These are phyloP conservation scores for Lagenaria siceraria DNA, from an alignment of 306 rosid genomes.

Conservation along the genomic window DNA sequence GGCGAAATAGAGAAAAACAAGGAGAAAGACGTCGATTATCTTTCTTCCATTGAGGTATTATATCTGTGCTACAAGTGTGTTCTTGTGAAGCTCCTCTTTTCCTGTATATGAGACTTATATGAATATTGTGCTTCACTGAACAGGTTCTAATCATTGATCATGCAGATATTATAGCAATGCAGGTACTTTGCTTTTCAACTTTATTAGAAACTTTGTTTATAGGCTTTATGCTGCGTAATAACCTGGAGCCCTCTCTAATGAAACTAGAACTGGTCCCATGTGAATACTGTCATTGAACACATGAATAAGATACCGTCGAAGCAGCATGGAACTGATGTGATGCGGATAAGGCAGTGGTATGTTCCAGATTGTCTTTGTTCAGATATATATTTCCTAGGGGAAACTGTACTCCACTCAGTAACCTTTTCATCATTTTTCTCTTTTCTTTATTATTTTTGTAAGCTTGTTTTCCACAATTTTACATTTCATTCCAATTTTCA, in stretches of 20 bases:
- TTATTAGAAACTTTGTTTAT: conserved; percentile 13
- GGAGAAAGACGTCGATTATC: conserved; percentile 86
- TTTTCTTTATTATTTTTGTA: neutral
- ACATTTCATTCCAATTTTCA: neutral
- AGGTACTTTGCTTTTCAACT: conserved; percentile 32
- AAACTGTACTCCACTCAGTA: neutral
- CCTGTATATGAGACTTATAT: neutral
- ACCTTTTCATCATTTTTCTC: neutral
- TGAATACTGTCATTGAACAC: conserved; percentile 54
- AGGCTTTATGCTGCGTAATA: neutral
- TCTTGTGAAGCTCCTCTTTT: conserved; percentile 1
- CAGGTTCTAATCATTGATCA: conserved; percentile 90
- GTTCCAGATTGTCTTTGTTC: neutral
- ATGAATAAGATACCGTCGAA: conserved; percentile 65
- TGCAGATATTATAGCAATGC: conserved; percentile 89
- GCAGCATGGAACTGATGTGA: conserved; percentile 65
- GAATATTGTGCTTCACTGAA: conserved; percentile 12
- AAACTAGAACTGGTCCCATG: conserved; percentile 69
- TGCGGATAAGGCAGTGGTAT: conserved; percentile 85
- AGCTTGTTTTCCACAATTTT: neutral
- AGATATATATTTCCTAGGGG: neutral
- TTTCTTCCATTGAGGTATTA: conserved; percentile 86
- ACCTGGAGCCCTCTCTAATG: neutral
- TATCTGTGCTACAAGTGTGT: neutral
- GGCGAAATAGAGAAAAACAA: conserved; percentile 44